Base-by-base conservation (phyloP, 371 early-diverging fungal species). In the Saksenaea oblongispora region DNA sequence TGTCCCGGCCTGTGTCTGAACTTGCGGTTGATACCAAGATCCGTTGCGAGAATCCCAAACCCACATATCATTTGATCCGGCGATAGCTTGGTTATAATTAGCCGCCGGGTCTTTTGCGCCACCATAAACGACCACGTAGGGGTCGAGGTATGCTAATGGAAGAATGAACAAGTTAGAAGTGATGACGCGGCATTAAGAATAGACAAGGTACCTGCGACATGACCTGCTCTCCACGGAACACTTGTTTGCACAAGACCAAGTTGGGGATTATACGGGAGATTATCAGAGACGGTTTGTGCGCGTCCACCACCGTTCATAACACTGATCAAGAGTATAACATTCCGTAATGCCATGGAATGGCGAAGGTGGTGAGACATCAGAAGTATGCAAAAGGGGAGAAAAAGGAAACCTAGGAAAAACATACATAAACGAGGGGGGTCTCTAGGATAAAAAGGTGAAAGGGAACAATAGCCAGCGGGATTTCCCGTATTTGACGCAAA, bases 221-320 rank as follows among this genome's bases (percentile, higher is more conserved):
- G 82, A 34, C 78, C 82, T n/a, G 79, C 79, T 73, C 67, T 66
- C 82, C 82, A 82, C 17, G 75, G 75, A 13, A 76, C 74, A 24
- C 70, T 65, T 35, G 77, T 70, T 44, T 74, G 64, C 41, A 69
- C 62, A 22, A 59, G 11, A 7, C 80, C 78, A 27, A 77, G 62
- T 28, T 56, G 66, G n/a, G 62, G 56, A 34, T 64, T 47, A 47
- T 47, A 47, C 22, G 51, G 51, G 17, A 22, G 51, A 47, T 47
- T 47, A 22, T 22, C 22, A 1, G 51, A 47, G 24, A 5, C 22
- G 3, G 51, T 24, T 47, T 47, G 51, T 47, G 51, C 51, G 51
- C 24, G 24, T 22, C 51, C 51, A 22, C 10, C 51, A 22, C 10
- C 22, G 22, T 22, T 47, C 22, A 47, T 47, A 47, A 47, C 22